Evolutionary conservation across 2,329 filamentous ascomycete genomes (phyloP).

Genomic region (Stachybotrys elegans): DNA sequence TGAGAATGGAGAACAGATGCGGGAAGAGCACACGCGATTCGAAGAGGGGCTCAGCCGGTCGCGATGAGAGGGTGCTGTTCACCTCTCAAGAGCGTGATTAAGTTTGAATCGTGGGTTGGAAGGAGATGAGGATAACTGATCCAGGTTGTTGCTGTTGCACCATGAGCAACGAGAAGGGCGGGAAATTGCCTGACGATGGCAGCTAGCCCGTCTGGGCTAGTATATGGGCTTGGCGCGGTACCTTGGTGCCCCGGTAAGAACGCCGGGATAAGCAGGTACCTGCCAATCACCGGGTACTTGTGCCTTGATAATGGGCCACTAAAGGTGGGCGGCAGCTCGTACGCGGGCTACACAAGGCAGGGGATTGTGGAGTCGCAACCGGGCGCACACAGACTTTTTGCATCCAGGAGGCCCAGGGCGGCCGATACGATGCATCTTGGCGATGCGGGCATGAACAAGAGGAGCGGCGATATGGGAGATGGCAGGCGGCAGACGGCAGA

Average conservation of each 20-base stretch:
- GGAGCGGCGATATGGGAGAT: too few species aligned
- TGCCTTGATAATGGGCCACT: too few species aligned
- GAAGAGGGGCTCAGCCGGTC: not conserved
- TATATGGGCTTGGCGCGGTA: not conserved
- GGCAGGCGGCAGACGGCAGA: too few species aligned
- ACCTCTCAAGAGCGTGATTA: not conserved
- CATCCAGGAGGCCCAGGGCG: too few species aligned
- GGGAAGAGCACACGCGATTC: not conserved
- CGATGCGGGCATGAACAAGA: too few species aligned
- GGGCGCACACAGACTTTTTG: too few species aligned
- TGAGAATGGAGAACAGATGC: not conserved
- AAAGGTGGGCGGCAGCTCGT: not conserved
- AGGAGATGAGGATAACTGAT: not conserved
- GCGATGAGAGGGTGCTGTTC: not conserved
- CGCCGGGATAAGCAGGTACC: not conserved
- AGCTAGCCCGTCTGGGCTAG: not conserved
- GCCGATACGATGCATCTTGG: too few species aligned
- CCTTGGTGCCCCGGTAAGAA: too few species aligned
- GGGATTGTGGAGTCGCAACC: too few species aligned
- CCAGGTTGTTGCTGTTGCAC: not conserved
- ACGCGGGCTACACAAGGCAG: not conserved
- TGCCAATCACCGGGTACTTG: too few species aligned
- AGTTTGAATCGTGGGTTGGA: not conserved
- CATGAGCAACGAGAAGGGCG: not conserved
- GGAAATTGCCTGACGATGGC: not conserved